Base-by-base conservation (phyloP, 805 yeast species). In the Wickerhamiella slavikovae region DNA sequence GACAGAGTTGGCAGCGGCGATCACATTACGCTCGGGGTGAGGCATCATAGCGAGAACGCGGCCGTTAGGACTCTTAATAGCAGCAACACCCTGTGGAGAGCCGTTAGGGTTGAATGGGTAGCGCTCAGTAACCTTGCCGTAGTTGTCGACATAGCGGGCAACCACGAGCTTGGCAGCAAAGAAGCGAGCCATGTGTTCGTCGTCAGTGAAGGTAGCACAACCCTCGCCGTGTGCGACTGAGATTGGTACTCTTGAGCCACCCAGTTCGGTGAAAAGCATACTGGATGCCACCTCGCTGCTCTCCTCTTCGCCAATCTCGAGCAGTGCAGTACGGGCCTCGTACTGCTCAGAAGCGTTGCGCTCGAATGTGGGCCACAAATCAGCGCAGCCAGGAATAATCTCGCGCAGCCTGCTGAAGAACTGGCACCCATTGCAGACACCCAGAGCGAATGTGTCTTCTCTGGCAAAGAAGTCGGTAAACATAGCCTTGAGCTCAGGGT, bases 191-290 rank as follows among this genome's bases (percentile, higher is more conserved):
- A 65, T 51, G 34, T 62, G 57, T 16, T 53, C 59, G 7, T 53
- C 58, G 18, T 52, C 36, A 25, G 56, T 55, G 51, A 85, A 89
- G 25, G 62, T 54, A 10, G 95, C 96, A 44, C 79, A 68, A 45
- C 98, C 98, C 59, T 89, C 98, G 43, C 98, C 98, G 49, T 89
- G 98, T 3, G 98, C 98, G 41, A 89, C 96, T 14, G 91, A 94
- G 55, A 89, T 80, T 31, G 98, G 98, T 45, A 89, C 55, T 44
- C 71, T 69, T 5, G 95, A 79, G n/a, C 94, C 93, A 45, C 70
- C 65, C 96, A 89, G 82, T 31, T 76, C 79, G 34, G 74, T 66
- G 43, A 83, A 67, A 64, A 89, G 85, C 32, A 89, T 69, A 32
- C 66, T 58, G 7, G 43, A 39, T 15, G 54, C 55, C 17, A 58